Base-by-base conservation (phyloP, 2,329 filamentous ascomycete genomes). In the Xylariaceae sp. region DNA sequence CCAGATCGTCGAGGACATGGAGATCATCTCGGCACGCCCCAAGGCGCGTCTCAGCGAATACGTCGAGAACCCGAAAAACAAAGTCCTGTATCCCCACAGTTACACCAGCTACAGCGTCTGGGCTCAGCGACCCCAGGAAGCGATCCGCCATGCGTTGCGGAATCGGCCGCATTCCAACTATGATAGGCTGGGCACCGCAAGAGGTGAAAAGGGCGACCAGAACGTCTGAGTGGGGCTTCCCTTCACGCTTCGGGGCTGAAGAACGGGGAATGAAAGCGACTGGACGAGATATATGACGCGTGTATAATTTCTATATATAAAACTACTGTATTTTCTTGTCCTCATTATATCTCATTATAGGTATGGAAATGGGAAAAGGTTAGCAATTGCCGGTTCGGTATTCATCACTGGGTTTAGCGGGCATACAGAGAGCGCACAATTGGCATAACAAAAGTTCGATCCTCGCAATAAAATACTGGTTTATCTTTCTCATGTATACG, bases 1-100 rank as follows among this genome's bases (percentile, higher is more conserved):
- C 40, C 88, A 92, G 67, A 80, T 95, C 42, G 84, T 88, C 20
- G 73, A 81, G 29, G 91, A 96, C 65, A 79, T 95, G 64, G 89
- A 93, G 68, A 84, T 89, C 55, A 85, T 93, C 63, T 86, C 87
- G 20, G 81, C 84, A 37, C 77, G 75, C 12, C 79, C 83, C 0
- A 73, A 81, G 20, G 81, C 84, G 2, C 75, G 77, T 20, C 70
- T 77, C 20, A 67, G 75, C 2, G 74, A 83, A 14, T 87, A 84
- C 64, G 77, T 83, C 65, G 62, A 70, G 43, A 72, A 72, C 19
- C 61, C 68, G 0, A 69, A 74, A 20, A 83, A 84, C 63, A 79
- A 79, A 68, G 76, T 81, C 18, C 67, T 85, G 20, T 83, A 75
- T 68, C 82, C 81, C 3, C 69, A 82, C 47, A 71, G 67, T 59